Evolutionary conservation across 73 alveolate species (phyloP), one percentile per base, ranked within the genome.

Genomic region (Paramecium biaurelia): DNA sequence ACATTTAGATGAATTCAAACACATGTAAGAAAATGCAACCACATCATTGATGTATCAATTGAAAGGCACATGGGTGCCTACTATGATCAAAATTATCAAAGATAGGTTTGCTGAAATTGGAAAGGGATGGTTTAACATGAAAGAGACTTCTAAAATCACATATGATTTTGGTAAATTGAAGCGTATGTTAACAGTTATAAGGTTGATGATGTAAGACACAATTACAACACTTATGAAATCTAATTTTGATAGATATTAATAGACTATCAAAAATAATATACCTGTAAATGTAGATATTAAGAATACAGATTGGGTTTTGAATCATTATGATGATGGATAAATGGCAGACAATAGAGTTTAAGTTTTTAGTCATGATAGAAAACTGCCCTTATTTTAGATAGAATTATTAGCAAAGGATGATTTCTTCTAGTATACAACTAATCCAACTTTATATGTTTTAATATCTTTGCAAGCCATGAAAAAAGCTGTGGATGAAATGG

Each of bases 121-220:
- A 21, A 98, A 98, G 85, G 99, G 99, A 10, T 97, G 99, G 98
- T 98, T 98, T 70, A 98, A 98, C 88, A 93, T 98, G 94, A 97
- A 97, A 86, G 99, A 97, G 56, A 97, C 99, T 43, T 94, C 98
- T 11, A 98, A 97, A 93, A 99, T 97, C 86, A 98, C 99, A n/a
- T 98, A 98, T 94, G 99, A 98, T 93, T 98, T 97, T 92, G 99
- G 99, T 92, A 98, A 98, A 95, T 93, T 98, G 72, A 98, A 98
- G 92, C 96, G 96, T 92, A 97, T 96, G 95, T 93, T 98, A 94
- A 98, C 99, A 10, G 96, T 96, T 21, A 99, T 98, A 18, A 96
- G 98, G 93, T 96, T 98, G 42, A 95, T 97, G 99, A 98, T 98
- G 99, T 98, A 98, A 96, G 96, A 82, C 41, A 89, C 94, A 34